These are phyloP conservation scores for Zygosaccharomyces bisporus DNA, from an alignment of 805 yeast species.

Conservation along the genomic window DNA sequence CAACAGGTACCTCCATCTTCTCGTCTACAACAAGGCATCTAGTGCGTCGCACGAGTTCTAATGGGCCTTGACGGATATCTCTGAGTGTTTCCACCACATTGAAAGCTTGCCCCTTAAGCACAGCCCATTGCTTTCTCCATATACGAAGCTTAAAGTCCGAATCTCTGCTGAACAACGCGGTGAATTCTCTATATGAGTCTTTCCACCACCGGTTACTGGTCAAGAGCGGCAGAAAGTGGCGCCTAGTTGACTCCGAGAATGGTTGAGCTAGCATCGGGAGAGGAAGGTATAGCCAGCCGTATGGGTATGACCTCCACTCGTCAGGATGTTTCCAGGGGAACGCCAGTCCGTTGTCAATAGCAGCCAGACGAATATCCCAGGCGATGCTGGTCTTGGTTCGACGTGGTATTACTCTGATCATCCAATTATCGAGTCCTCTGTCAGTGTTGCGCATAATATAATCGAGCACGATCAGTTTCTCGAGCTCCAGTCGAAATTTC, in stretches of 20 bases:
- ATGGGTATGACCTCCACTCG: constrained; percentile 76
- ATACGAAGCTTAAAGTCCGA: constrained; percentile 59
- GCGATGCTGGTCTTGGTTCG: constrained; percentile 9
- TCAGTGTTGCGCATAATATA: constrained; percentile 74
- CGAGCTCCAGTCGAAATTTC: constrained; percentile 59
- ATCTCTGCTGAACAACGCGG: constrained; percentile 51
- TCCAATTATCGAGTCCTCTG: constrained; percentile 74
- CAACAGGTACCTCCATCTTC: constrained; percentile 51
- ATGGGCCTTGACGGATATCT: constrained; percentile 56
- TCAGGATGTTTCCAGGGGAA: constrained; percentile 83
- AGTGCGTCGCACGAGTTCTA: constrained; percentile 59
- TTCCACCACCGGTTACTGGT: constrained; percentile 73
- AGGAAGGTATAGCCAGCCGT: constrained; percentile 73
- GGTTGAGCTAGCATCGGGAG: constrained; percentile 62
- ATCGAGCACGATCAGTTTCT: constrained; percentile 65
- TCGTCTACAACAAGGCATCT: constrained; percentile 59
- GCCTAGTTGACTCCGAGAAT: constrained; percentile 51
- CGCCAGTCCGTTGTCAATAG: constrained; percentile 70
- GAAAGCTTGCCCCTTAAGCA: constrained; percentile 73
- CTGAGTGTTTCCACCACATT: constrained; percentile 66
- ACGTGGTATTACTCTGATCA: constrained; percentile 55
- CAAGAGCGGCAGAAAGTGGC: constrained; percentile 53
- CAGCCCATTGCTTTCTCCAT: constrained; percentile 67
- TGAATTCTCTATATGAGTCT: constrained; percentile 45
- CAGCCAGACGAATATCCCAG: constrained; percentile 50